Evolutionary conservation across 768 basidiomycete genomes (phyloP).

Genomic region (Pleurotus cornucopiae): DNA sequence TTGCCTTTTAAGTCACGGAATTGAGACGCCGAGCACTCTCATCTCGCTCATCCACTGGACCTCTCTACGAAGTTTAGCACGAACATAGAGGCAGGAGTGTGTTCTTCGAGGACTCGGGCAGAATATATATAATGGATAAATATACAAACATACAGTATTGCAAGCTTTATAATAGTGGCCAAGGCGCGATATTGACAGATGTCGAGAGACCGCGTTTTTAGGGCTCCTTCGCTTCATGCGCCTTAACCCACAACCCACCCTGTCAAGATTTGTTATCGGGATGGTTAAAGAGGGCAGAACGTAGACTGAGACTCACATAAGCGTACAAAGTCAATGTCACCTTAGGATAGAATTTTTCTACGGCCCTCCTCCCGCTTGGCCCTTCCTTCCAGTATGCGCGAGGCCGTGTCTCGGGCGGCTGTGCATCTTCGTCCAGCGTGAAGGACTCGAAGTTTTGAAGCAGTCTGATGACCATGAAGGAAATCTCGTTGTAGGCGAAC

Average conservation of each 20-base stretch:
- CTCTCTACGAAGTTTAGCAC: no score
- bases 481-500: constrained; percentile 35
- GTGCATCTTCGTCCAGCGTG: constrained; percentile 39
- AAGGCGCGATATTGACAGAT: no score
- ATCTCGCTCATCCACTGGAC: no score
- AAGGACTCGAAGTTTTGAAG: constrained; percentile 54
- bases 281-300: background rate
- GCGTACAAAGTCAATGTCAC: constrained; percentile 52
- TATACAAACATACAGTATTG: background rate
- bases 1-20: no score
- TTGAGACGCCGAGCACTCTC: no score
- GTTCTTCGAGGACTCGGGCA: background rate
- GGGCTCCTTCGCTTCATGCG: constrained; percentile 27
- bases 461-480: constrained; percentile 59
- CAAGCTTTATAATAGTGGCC: background rate
- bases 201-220: background rate
- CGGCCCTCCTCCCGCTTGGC: constrained; percentile 39
- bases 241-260: constrained; percentile 54
- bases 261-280: constrained; percentile 13
- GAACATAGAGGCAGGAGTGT: no score
- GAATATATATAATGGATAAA: background rate
- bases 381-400: constrained; percentile 43
- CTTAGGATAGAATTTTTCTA: constrained; percentile 51
- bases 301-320: constrained; percentile 25
- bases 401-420: constrained; percentile 40